Percentiles rank a stretch among this genome's conserved stretches.
These are phyloP conservation scores for Halocafeteria seosinensis DNA, from an alignment of 108 stramenopile genomes.

Conservation along the genomic window DNA sequence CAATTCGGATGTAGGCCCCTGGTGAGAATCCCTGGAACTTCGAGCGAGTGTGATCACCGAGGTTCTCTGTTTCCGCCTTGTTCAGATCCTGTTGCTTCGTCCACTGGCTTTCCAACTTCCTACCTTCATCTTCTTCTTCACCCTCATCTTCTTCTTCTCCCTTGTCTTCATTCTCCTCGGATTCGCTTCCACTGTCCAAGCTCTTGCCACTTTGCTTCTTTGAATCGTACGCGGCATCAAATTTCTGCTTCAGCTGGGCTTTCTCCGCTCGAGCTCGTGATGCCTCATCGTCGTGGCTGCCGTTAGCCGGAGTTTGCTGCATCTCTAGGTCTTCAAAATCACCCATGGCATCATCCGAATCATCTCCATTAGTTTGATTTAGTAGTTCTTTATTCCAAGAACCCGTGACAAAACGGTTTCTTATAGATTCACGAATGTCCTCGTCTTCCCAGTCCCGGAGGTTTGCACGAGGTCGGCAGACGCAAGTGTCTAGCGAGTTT, in stretches of 20 bases:
- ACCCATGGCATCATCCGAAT: slow-evolving; percentile 45
- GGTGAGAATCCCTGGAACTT: slow-evolving; percentile 70
- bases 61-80: slow-evolving; percentile 63
- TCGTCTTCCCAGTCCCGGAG: neutral
- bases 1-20: slow-evolving; percentile 76
- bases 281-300: slow-evolving; percentile 65
- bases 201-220: neutral
- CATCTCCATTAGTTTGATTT: slow-evolving; percentile 16
- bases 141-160: slow-evolving; percentile 46
- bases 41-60: slow-evolving; percentile 56
- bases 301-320: slow-evolving; percentile 29
- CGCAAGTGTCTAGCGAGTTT: neutral
- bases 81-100: slow-evolving; percentile 53
- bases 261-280: slow-evolving; percentile 58
- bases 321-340: slow-evolving; percentile 77
- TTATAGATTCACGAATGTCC: slow-evolving; percentile 20
- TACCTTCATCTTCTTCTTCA: slow-evolving; percentile 5
- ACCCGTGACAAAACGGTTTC: slow-evolving; percentile 84
- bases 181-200: neutral
- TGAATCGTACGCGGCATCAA: slow-evolving; percentile 28
- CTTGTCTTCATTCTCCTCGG: slow-evolving; percentile 53
- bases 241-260: slow-evolving; percentile 47
- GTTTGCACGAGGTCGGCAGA: neutral
- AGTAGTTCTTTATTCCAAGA: slow-evolving; percentile 51
- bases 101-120: slow-evolving; percentile 39